Base-by-base conservation (phyloP, 768 basidiomycete genomes). In the Collybia sp. region DNA sequence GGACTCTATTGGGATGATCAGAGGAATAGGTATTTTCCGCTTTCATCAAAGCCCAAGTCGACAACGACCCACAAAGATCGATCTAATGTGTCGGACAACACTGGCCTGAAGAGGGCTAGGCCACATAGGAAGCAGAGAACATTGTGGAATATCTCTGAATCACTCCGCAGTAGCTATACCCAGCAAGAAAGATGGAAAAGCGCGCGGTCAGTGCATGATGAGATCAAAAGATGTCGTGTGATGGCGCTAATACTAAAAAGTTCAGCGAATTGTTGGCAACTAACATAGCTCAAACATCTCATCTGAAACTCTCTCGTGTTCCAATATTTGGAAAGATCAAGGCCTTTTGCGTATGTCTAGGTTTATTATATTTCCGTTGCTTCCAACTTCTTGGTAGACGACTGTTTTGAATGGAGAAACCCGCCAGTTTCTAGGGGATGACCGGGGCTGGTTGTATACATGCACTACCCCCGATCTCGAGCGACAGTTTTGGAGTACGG, bases 1-100 rank as follows among this genome's bases (percentile, higher is more conserved):
- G 82, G 82, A 1, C 61, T 82, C 43, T 77, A 76, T 56, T 84
- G 72, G 65, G 80, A 84, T 54, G 56, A 65, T 48, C 56, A 57
- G 30, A 64, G 59, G 45, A 74, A 77, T 34, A 71, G 82, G 9
- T 83, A 84, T 58, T 84, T 82, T 53, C 77, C 82, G 17, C 30
- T 72, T 11, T 68, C 73, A 17, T 73, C 73, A 1, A 65, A 60
- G 33, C 71, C 66, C 33, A 61, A 58, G 44, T 38, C 38, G 9
- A 33, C 55, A 40, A 44, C 48, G 20, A 46, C 52, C 10, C 46
- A 47, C 35, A 13, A 53, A 17, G 43, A 46, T 41, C 30, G 25
- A 20, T 45, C 44, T 20, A 17, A 38, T 16, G 33, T n/a, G 15
- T n/a, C 13, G n/a, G 8, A 25, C n/a, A n/a, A 16, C 34, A 38